Conservation (phyloP, 306 rosid genomes). For the Herpetospermum pedunculosum region DNA sequence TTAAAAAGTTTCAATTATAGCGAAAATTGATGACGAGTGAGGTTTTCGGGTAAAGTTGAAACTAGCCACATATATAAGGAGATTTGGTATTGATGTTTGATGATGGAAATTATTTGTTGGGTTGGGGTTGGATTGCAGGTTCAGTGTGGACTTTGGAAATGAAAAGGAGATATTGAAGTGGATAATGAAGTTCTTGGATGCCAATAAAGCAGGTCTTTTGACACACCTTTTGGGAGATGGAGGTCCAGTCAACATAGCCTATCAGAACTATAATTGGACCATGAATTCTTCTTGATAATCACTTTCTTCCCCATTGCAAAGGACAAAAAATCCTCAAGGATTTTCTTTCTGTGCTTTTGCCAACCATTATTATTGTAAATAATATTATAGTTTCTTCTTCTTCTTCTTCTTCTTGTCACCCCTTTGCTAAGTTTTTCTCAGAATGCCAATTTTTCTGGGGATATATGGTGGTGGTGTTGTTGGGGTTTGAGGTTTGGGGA, state of each 20-base stretch:
- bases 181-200: slow-evolving; percentile 56
- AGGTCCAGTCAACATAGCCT: slow-evolving; percentile 50
- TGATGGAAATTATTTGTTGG: background rate
- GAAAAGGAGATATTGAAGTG: slow-evolving; percentile 66
- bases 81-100: no score
- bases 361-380: background rate
- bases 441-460: background rate
- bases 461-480: background rate
- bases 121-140: slow-evolving; percentile 41
- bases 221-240: slow-evolving; percentile 71
- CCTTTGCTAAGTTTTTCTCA: background rate
- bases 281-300: slow-evolving; percentile 54
- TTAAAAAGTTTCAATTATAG: no score
- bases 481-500: background rate
- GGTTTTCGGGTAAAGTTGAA: no score
- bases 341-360: background rate
- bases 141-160: slow-evolving; percentile 56
- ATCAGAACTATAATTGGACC: slow-evolving; percentile 66
- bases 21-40: no score
- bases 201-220: slow-evolving; percentile 80
- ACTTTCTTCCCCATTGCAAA: background rate
- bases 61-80: no score
- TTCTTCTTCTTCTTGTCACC: background rate
- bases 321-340: background rate
- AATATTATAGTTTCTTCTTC: background rate